Evolutionary conservation across 2,329 filamentous ascomycete genomes (phyloP).

Genomic region (Fusarium sp.): DNA sequence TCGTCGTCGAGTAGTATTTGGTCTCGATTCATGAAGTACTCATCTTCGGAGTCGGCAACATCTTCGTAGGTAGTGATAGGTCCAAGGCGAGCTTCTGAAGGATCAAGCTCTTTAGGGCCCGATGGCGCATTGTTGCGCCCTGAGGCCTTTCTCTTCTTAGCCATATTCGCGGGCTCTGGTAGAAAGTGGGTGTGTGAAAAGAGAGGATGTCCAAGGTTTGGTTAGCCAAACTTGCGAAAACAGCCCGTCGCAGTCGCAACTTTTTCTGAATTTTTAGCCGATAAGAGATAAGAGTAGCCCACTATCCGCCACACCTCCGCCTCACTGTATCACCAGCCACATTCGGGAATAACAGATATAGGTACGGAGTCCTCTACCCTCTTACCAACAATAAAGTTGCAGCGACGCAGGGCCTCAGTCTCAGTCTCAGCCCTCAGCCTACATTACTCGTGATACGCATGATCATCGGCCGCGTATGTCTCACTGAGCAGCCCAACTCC

Average conservation of each 20-base stretch:
- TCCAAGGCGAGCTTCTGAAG: constrained; percentile 70
- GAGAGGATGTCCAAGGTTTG: not conserved
- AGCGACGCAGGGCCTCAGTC: not conserved
- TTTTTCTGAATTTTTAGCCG: constrained; percentile 36
- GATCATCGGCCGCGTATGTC: constrained; percentile 14
- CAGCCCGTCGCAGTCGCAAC: constrained; percentile 24
- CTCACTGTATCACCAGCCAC: not conserved
- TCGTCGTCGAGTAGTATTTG: constrained; percentile 87
- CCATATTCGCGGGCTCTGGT: constrained; percentile 58
- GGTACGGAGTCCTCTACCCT: not conserved
- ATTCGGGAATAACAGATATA: not conserved
- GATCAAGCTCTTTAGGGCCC: constrained; percentile 66
- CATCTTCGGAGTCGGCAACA: constrained; percentile 93
- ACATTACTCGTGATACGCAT: constrained; percentile 11
- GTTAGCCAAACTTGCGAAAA: constrained; percentile 7
- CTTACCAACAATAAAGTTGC: not conserved
- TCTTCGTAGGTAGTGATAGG: constrained; percentile 77
- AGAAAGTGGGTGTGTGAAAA: not conserved
- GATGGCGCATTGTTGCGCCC: constrained; percentile 57
- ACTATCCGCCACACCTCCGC: not conserved
- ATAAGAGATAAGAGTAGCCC: constrained; percentile 32
- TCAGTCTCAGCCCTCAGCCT: too few relatives aligned
- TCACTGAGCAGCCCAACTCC: constrained; percentile 3
- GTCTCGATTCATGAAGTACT: constrained; percentile 89
- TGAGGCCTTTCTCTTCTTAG: constrained; percentile 77